Conservation (phyloP, 257 asterid species). For the Coffea canephora region DNA sequence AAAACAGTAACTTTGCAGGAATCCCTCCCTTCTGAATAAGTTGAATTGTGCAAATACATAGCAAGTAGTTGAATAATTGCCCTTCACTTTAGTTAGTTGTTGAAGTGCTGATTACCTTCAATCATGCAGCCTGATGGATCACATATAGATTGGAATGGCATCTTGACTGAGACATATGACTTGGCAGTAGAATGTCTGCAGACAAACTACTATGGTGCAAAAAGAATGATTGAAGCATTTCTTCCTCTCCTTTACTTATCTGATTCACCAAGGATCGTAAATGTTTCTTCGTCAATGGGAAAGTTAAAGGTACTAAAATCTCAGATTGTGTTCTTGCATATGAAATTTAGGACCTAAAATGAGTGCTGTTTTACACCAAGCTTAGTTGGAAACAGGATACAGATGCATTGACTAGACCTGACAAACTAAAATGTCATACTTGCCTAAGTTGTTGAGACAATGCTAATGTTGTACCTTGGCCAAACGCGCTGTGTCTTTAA, state of each 20-base stretch:
- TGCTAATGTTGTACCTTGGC: too few species aligned
- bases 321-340: neutral
- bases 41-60: too few species aligned
- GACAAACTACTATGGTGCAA: constrained; percentile 55
- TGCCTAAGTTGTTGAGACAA: too few species aligned
- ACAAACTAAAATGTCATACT: too few species aligned
- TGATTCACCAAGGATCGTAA: constrained; percentile 50
- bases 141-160: constrained; percentile 3
- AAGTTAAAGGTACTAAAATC: constrained; percentile 18
- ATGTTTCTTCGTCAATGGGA: constrained; percentile 46
- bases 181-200: constrained; percentile 35
- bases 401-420: too few species aligned
- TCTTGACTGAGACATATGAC: constrained; percentile 28
- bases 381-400: too few species aligned
- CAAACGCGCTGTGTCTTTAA: too few species aligned
- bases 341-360: neutral
- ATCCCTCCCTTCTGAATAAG: too few species aligned
- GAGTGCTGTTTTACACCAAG: neutral
- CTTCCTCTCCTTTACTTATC: constrained; percentile 54
- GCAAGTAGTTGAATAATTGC: neutral
- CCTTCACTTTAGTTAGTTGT: neutral
- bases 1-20: too few species aligned
- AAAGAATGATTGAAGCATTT: constrained; percentile 43
- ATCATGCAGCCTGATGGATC: constrained; percentile 8
- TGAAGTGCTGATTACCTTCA: neutral